These are phyloP conservation scores for Wallacemonas sp. DNA, from an alignment of 208 protist genomes.

Conservation along the genomic window DNA sequence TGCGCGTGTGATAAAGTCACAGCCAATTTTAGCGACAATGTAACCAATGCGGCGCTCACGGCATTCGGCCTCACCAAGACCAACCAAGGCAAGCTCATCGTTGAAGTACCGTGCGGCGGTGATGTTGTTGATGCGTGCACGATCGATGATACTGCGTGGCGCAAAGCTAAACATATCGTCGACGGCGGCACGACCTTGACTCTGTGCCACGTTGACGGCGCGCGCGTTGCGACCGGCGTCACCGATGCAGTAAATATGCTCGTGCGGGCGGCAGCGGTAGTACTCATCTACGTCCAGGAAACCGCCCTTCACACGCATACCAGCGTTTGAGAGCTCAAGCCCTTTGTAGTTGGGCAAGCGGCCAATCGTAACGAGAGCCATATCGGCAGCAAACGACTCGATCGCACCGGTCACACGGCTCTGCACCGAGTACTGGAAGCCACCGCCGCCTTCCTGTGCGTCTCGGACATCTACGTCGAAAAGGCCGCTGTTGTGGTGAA, in stretches of 20 bases:
- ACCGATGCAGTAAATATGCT: conserved; percentile 76
- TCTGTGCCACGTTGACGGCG: conserved; percentile 51
- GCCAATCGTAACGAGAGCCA: conserved; percentile 58
- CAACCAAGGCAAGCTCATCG: conserved; percentile 61
- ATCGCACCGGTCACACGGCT: conserved; percentile 29
- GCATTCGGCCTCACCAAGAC: conserved; percentile 70
- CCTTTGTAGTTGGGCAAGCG: conserved; percentile 44
- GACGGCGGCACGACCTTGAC: conserved; percentile 41
- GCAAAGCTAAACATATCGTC: conserved; percentile 64
- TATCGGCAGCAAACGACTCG: conserved; percentile 52
- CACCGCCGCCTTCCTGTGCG: conserved; percentile 13
- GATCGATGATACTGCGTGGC: conserved; percentile 20
- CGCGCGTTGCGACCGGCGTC: conserved; percentile 37
- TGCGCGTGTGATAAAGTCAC: conserved; percentile 46
- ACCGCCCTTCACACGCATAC: conserved; percentile 46
- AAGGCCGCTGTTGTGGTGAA: conserved; percentile 54
- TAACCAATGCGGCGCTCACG: conserved; percentile 43
- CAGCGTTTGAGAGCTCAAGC: conserved; percentile 60
- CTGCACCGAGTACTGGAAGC: conserved; percentile 55
- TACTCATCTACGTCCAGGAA: conserved; percentile 45
- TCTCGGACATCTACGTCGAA: conserved; percentile 52
- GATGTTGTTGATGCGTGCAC: conserved; percentile 32
- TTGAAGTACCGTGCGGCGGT: conserved; percentile 58
- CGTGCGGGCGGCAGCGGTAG: conserved; percentile 57
- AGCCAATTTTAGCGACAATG: conserved; percentile 43